Conservation (phyloP, 2,329 filamentous ascomycete genomes). For the Coniella vitis region DNA sequence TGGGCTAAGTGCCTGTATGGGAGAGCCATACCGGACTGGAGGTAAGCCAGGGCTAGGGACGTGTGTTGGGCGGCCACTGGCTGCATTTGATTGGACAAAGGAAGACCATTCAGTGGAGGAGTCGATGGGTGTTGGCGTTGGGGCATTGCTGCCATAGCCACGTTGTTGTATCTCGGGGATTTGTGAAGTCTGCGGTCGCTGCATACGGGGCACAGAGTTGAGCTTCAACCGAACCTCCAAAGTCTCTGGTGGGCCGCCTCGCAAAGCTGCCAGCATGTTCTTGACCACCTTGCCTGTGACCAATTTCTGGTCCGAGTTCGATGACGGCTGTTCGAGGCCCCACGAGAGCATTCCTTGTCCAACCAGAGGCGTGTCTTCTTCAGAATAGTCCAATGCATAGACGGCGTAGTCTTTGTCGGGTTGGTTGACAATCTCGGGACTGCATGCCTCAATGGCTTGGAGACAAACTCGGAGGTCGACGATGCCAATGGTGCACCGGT, state of each 20-base stretch:
- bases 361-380: constrained; percentile 85
- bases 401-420: constrained; percentile 83
- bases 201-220: constrained; percentile 62
- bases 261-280: constrained; percentile 78
- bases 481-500: constrained; percentile 73
- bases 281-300: constrained; percentile 88
- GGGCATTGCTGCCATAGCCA: constrained; percentile 15
- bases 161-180: constrained; percentile 10
- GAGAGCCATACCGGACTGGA: constrained; percentile 17
- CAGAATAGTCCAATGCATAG: constrained; percentile 94
- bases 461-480: constrained; percentile 84
- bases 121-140: constrained; percentile 48
- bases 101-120: constrained; percentile 65
- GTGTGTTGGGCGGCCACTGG: constrained; percentile 32
- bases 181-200: constrained; percentile 23
- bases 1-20: constrained; percentile 9
- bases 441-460: constrained; percentile 68
- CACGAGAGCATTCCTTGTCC: constrained; percentile 93
- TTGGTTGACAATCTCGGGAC: constrained; percentile 75
- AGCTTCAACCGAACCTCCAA: constrained; percentile 89
- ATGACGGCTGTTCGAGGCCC: constrained; percentile 54
- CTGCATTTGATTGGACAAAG: constrained; percentile 66
- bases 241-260: constrained; percentile 76
- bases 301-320: constrained; percentile 55
- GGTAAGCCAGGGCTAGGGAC: constrained; percentile 30